These are phyloP conservation scores for Barbarea vulgaris DNA, from an alignment of 345 rosid genomes.

Conservation along the genomic window DNA sequence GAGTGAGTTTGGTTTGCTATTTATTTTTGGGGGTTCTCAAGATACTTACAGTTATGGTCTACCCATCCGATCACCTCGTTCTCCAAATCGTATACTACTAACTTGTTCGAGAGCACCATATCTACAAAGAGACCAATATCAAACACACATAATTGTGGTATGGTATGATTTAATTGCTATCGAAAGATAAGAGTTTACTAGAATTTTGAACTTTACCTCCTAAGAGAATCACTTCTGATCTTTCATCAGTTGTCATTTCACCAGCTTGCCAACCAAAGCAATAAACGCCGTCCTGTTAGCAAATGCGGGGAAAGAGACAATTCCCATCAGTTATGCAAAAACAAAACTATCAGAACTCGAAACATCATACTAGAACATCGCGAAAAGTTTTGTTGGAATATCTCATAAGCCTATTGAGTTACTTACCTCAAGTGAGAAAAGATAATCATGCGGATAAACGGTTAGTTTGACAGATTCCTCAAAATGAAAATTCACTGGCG, in stretches of 20 bases:
- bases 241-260: slow-evolving; percentile 58
- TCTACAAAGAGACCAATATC: slow-evolving; percentile 47
- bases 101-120: slow-evolving; percentile 80
- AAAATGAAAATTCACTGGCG: slow-evolving; percentile 65
- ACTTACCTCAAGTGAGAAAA: slow-evolving; percentile 54
- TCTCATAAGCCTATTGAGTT: background rate
- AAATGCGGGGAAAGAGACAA: background rate
- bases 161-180: background rate
- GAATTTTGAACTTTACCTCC: slow-evolving; percentile 59
- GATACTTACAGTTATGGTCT: slow-evolving; percentile 77
- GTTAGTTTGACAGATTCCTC: slow-evolving; percentile 60
- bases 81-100: slow-evolving; percentile 75
- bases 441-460: slow-evolving; percentile 70
- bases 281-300: slow-evolving; percentile 55
- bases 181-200: background rate
- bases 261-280: slow-evolving; percentile 87
- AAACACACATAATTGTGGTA: background rate
- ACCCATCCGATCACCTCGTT: slow-evolving; percentile 86
- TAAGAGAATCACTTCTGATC: slow-evolving; percentile 63
- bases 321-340: background rate
- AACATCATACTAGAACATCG: background rate
- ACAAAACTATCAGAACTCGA: background rate
- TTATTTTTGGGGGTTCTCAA: background rate
- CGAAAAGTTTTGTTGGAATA: background rate
- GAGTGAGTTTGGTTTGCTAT: background rate